Evolutionary conservation across 2,329 filamentous ascomycete genomes (phyloP), one percentile per base, ranked within the genome.

Genomic region (Emericellopsis atlantica): DNA sequence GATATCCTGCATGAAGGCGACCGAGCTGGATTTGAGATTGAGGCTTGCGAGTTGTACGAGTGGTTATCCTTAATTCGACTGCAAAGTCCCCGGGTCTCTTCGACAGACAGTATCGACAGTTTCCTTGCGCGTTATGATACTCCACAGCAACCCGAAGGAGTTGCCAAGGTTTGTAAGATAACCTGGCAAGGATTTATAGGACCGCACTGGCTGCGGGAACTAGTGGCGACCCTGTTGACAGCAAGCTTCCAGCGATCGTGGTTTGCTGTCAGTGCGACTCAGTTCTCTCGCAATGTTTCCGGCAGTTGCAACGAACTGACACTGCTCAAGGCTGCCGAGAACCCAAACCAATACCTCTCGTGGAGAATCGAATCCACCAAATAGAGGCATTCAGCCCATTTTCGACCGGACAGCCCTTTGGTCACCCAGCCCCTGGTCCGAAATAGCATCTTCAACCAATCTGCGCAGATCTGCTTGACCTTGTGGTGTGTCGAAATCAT

Each of bases 401-500:
- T 77, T 75, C 44, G 71, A 60, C 47, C 80, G 76, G 36, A 84
- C 76, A 45, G 74, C 81, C 46, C 81, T 73, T 43, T 79, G 76
- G 40, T 77, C 74, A 16, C 75, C 72, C 4, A 79, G 58, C 21
- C 70, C 74, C 41, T 85, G 71, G 1, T 79, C 84, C 21, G 72
- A 63, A 15, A 98, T 67, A 3, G 85, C 88, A 52, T 95, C 87
- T 48, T 82, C 75, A 6, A 98, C 79, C 45, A 98, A 65, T 48
- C 76, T 72, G 45, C 88, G 74, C 52, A 98, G 62, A 54, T 89
- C 79, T 18, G 72, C 74, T 61, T 98, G 92, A 4, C 84, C 85
- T 44, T 82, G 77, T 41, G 85, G 79, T 5, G 79, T 82, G 51
- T 90, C 70, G 52, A 95, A 94, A 54, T 96, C 88, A 21, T 83